Base-by-base conservation (phyloP, 2,329 filamentous ascomycete genomes). In the Arthrobotrys pseudoclavata region DNA sequence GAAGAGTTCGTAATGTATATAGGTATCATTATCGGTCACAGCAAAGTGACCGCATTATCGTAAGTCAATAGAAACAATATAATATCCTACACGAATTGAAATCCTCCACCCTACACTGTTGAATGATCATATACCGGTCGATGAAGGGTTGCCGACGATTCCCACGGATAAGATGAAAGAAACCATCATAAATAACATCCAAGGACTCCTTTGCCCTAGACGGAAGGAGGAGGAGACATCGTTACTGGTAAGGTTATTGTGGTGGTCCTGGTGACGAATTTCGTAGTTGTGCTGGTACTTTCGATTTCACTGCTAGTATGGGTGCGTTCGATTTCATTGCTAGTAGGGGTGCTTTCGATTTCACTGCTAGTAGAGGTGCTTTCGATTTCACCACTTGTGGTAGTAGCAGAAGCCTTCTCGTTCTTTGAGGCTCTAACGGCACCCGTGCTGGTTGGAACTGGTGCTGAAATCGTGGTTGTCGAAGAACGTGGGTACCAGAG, bases 251-350 rank as follows among this genome's bases (percentile, higher is more conserved):
- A 20, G 12, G 62, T 68, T 31, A 74, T 34, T 9, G 69, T 74
- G 6, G 69, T 74, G 12, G 42, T 61, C 10, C 60, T 74, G 18
- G 69, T 74, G 10, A 74, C 42, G 22, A 45, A 67, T 55, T 48
- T 74, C 20, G 69, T 74, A 9, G 69, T 74, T 1, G 69, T 74
- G 18, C 42, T 42, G 4, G 69, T 74, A 24, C 69, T 50, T 31
- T 40, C 48, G 13, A 26, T 24, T 20, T 61, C 29, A 26, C 68
- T 34, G 18, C 15, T 50, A 3, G 69, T 74, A 12, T 20, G 12
- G 2, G 69, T 74, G 37, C 69, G 40, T 42, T 40, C 48, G 7
- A 26, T 15, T 31, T 52, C 29, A 26, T 57, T 22, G 18, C 9
- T 50, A n/a, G 40, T 42, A 12, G 34, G 12, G 2, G 69, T 74